Evolutionary conservation across 495 filamentous ascomycete species (phyloP), one percentile per base, ranked within the genome.

Genomic region (Gamarada debralockiae): DNA sequence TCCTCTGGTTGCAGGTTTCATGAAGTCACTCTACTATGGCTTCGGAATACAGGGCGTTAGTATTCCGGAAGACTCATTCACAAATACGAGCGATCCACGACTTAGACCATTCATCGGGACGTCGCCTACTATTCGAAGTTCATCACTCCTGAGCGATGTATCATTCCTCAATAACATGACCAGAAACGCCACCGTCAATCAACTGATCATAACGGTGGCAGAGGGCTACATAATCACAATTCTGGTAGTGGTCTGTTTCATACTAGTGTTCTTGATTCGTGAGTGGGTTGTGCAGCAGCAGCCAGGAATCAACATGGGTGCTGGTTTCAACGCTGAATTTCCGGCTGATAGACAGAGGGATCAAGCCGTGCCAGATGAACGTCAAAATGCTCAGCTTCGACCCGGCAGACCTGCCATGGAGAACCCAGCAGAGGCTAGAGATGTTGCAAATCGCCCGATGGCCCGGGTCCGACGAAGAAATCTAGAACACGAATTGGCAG

Each of bases 221-320:
- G 93, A 99, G 72, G 93, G 93, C 31, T 91, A 93, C 60, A 77
- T 97, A 34, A 95, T 99, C 54, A 97, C 92, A 7, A 67, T 96
- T 1, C 72, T 92, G 13, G 88, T 97, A 27, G 92, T 99, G 6
- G 75, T 92, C 46, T 87, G 84, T 41, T 97, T 97, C 65, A 96
- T 99, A 46, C 70, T 99, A 27, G 83, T 99, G 36, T 97, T 99
- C 58, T 70, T 99, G 15, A 96, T 99, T 45, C 77, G 93, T 15
- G 93, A 99, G 69, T 99, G 95, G 82, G 93, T 99, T 34, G 90
- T 97, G 5, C 92, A 97, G 62, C 93, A 97, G 64, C 95, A 97
- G 63, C 92, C 91, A 9, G 86, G 87, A 54, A 73, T 86, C 60
- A 79, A 80, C 57, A 76, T 80, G 74, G 74, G 78, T 8, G 77